Percentiles rank a stretch among this genome's conserved stretches.
These are phyloP conservation scores for Lipomyces yamadae DNA, from an alignment of 805 yeast genomes.

Conservation along the genomic window DNA sequence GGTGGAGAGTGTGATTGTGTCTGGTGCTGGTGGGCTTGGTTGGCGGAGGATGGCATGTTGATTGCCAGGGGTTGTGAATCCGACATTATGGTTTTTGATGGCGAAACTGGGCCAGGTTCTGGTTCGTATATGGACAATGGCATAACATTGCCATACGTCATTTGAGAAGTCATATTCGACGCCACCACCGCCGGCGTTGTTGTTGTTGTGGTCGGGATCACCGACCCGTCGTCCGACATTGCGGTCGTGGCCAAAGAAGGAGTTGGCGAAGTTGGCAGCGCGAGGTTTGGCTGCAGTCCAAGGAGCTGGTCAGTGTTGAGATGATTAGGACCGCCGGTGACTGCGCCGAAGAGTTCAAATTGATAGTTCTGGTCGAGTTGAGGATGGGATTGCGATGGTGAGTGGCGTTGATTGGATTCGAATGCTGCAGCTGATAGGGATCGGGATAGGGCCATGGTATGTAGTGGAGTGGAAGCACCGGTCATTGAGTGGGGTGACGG, in stretches of 20 bases:
- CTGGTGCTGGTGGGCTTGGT: slow-evolving; percentile 13
- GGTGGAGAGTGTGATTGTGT: slow-evolving; percentile 8
- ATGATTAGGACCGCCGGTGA: neutral
- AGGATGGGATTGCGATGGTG: neutral
- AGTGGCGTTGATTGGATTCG: neutral
- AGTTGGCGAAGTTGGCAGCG: slow-evolving; percentile 4
- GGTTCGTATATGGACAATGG: neutral
- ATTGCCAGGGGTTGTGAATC: neutral
- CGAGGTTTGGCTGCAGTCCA: neutral
- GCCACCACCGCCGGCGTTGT: no score
- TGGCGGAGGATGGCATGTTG: neutral
- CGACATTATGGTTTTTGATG: slow-evolving; percentile 7
- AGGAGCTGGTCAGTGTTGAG: neutral
- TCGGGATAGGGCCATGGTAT: slow-evolving; percentile 1
- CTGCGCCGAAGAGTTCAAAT: neutral
- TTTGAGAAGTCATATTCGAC: neutral
- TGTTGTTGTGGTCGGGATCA: slow-evolving; percentile 6
- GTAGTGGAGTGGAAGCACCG: neutral
- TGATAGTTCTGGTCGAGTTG: neutral
- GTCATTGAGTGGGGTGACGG: neutral
- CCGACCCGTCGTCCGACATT: slow-evolving; percentile 6
- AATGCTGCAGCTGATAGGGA: neutral
- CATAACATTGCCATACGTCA: neutral
- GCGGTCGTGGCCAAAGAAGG: slow-evolving; percentile 8
- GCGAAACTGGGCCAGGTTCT: slow-evolving; percentile 14